phyloP scores from a whole-genome alignment of 2,329 filamentous ascomycete genomes.

The Pseudogymnoascus sp. region DNA sequence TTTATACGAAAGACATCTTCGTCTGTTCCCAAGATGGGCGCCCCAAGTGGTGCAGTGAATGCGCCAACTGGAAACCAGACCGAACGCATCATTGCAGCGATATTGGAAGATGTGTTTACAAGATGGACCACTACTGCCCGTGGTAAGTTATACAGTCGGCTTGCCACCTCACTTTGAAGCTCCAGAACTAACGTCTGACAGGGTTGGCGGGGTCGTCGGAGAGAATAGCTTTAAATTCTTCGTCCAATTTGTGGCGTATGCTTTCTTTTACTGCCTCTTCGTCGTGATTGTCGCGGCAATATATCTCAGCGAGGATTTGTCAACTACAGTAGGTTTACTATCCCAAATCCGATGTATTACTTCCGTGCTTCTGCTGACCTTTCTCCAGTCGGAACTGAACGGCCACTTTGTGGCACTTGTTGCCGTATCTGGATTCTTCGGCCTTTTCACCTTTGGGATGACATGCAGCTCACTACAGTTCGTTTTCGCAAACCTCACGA shows the following conservation, averaged over 20 bases:
- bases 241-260: constrained; percentile 74
- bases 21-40: constrained; percentile 74
- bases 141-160: constrained; percentile 40
- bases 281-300: constrained; percentile 56
- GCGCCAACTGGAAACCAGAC: constrained; percentile 81
- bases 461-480: constrained; percentile 62
- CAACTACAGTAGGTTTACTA: neutral
- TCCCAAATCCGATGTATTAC: neutral
- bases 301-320: constrained; percentile 44
- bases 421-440: constrained; percentile 62
- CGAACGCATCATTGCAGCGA: constrained; percentile 81
- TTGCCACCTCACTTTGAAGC: neutral
- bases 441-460: constrained; percentile 76
- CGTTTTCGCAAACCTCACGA: constrained; percentile 67
- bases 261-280: constrained; percentile 57
- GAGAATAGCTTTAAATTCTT: constrained; percentile 92
- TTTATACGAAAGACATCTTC: constrained; percentile 78
- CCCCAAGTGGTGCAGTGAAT: constrained; percentile 81
- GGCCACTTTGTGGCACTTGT: constrained; percentile 59
- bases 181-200: constrained; percentile 18
- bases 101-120: constrained; percentile 69
- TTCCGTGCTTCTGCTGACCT: neutral
- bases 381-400: constrained; percentile 31
- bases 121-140: constrained; percentile 95
- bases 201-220: constrained; percentile 87